Base-by-base conservation (phyloP, 176 grass and related monocot genomes). In the Elaeis guineensis region DNA sequence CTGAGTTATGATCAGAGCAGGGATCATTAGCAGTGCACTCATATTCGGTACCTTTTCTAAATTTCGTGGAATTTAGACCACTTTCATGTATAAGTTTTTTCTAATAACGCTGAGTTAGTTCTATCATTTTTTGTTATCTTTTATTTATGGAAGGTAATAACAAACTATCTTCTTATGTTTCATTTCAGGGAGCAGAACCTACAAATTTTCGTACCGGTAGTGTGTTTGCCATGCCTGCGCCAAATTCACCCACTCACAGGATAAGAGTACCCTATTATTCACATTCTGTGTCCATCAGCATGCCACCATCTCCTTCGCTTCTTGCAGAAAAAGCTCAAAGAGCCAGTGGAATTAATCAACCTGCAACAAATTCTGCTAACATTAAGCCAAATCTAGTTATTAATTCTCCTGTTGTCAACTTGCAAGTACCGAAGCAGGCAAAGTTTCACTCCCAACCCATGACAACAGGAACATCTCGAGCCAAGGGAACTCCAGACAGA, bases 401-500 rank as follows among this genome's bases (percentile, higher is more conserved):
- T 21, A 16, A 57, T 25, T 19, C 20, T 1, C 50, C 19, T 22
- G 7, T 57, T 25, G 25, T 68, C 17, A 71, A 59, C 57, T 64
- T 30, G 11, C 72, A 50, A 23, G 72, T 74, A 54, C 56, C 65
- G 4, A 78, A 78, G 65, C 64, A 76, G 78, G 52, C 49, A 50
- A 59, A 74, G 52, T 98, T 85, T 66, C 81, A 81, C 35, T 89
- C 93, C 5, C 84, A 92, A 52, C 79, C 93, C 17, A 83, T 92
- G 19, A 11, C 15, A 6, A 49, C 50, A 2, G 2, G 49, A 9
- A 23, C 12, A 5, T 68, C n/a, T 1, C 2, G 58, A 4, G 16
- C 3, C 23, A 60, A 25, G 16, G 21, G 23, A n/a, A 64, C 44
- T 48, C 28, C 60, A n/a, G 51, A 66, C 20, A 64, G 23, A 0